Evolutionary conservation across 2,329 filamentous ascomycete species (phyloP), one percentile per base, ranked within the genome.

Genomic region (Microcera coccophila): DNA sequence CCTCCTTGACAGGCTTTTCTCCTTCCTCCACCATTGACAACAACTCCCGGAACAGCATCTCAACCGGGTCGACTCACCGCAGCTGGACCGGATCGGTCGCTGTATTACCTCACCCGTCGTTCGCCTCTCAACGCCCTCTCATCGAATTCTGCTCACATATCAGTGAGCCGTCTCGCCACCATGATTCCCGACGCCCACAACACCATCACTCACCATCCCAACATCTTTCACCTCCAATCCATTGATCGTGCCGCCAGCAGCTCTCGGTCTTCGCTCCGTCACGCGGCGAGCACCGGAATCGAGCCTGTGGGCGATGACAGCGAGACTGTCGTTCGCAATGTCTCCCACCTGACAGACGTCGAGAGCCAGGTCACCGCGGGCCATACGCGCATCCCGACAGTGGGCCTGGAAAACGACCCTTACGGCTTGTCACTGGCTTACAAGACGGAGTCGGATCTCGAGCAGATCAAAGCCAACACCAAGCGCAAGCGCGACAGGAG

Each of bases 361-460:
- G 77, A 80, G 61, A 70, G 67, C 51, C 74, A 76, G 53, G 54
- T 63, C 26, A 66, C 66, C 1, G 52, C 59, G 12, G 59, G 60
- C 21, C 54, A 53, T 28, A 57, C 73, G 33, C 70, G 71, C 29
- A 66, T 78, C 7, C 82, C 84, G 0, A 73, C 72, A 8, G 79
- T 83, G 57, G 79, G 74, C 16, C 64, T 67, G 19, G 81, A 83
- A 52, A 85, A 80, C 58, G 91, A 97, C 57, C 91, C 91, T 0
- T 93, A 89, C 66, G 80, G 83, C 41, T 81, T 97, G 4, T 81
- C 86, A 1, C 78, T 79, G 3, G 82, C 80, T 41, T 79, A 93
- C 63, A 97, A 95, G 70, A 82, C 85, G 16, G 73, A 81, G 21
- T 78, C 76, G 15, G 87, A 96, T 62, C 80, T 96, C 50, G 78